Base-by-base conservation (phyloP, 208 protist genomes). In the Hexamita inflata region DNA sequence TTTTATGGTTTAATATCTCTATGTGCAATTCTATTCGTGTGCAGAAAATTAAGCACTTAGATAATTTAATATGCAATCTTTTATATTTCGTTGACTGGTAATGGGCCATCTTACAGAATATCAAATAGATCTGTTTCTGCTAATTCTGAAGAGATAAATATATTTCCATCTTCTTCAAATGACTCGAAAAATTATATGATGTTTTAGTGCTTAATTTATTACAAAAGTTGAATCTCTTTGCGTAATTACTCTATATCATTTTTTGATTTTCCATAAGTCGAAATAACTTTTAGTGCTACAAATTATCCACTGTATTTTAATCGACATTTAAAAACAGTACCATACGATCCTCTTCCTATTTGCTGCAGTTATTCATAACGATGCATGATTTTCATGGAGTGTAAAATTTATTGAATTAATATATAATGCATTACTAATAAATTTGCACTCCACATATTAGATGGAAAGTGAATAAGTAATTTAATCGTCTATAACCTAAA, bases 1-100 rank as follows among this genome's bases (percentile, higher is more conserved):
- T 70, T 70, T 34, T 70, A 34, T n/a, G 64, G 28, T 38, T 70
- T 70, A 38, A 70, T 70, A 45, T 70, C 64, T 40, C 64, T 40
- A n/a, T 70, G 64, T n/a, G 35, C 64, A n/a, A 70, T 45, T 38
- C 64, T n/a, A 15, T 15, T 7, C 34, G 2, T 32, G 42, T 70
- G 64, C 30, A 70, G 35, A 19, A 45, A 70, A 49, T n/a, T 57
- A 32, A 70, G 7, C 4, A 70, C 64, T 30, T 7, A 42, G 9
- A 70, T 9, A 15, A 70, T 29, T 38, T 70, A 34, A n/a, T 42
- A 70, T 7, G 34, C 11, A 11, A 70, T 45, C 35, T 45, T 45
- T n/a, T 70, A 38, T 53, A 53, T 53, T 53, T 53, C 4, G 11
- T 53, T 15, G 15, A 70, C 42, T 32, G 26, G n/a, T 9, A 70